A percentile compares a stretch with the other conserved stretches of the same genome.
Evolutionary conservation across 139 green algal species (phyloP).

Genomic region (Raphidocelis subcapitata): DNA sequence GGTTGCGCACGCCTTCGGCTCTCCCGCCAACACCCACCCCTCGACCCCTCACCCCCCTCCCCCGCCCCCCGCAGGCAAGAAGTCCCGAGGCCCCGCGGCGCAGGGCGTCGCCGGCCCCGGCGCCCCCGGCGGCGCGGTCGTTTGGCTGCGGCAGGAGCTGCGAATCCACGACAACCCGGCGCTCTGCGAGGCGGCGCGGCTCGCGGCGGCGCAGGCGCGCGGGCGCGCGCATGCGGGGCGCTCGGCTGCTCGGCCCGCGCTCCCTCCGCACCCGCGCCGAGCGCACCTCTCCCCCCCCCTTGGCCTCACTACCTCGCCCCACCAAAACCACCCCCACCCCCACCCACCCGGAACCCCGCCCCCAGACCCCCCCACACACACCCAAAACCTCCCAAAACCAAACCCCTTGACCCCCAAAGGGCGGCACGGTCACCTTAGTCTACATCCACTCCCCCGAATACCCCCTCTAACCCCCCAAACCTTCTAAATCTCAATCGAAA

Average conservation of each 20-base stretch:
- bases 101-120: neutral
- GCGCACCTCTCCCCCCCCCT: no score
- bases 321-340: no score
- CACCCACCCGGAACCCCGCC: no score
- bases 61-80: slow-evolving; percentile 16
- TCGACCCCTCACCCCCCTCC: neutral
- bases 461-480: no score
- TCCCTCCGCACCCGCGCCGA: no score
- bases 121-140: slow-evolving; percentile 23
- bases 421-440: slow-evolving; percentile 33
- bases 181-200: slow-evolving; percentile 34
- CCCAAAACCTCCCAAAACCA: no score
- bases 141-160: slow-evolving; percentile 54
- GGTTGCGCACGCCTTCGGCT: neutral
- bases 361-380: no score
- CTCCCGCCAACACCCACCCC: neutral
- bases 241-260: no score
- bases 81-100: neutral
- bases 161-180: slow-evolving; percentile 61
- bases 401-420: no score
- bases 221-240: no score
- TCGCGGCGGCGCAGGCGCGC: slow-evolving; percentile 9
- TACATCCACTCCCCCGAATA: slow-evolving; percentile 52
- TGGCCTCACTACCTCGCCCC: no score
- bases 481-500: no score